phyloP scores from a whole-genome alignment of 306 rosid species.

The Dryas octopetala region DNA sequence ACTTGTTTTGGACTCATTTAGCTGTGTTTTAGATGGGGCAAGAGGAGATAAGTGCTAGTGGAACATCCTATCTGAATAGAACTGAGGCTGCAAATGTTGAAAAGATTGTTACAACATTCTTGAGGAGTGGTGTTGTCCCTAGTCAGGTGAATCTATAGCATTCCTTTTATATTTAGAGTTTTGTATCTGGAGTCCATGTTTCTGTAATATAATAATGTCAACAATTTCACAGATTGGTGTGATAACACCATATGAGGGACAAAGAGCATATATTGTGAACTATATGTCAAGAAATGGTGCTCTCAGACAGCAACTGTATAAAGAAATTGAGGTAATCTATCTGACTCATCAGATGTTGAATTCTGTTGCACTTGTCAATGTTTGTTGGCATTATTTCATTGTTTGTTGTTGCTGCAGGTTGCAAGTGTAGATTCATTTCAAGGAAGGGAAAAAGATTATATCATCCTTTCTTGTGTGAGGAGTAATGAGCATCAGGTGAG shows the following conservation, averaged over 20 bases:
- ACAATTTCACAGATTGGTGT: slow-evolving; percentile 74
- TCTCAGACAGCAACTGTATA: slow-evolving; percentile 98
- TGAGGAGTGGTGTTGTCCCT: slow-evolving; percentile 96
- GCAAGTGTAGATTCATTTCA: slow-evolving; percentile 99
- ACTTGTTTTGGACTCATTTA: slow-evolving; percentile 6
- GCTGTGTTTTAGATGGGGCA: slow-evolving; percentile 87
- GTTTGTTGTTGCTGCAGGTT: slow-evolving; percentile 60
- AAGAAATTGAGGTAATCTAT: slow-evolving; percentile 85
- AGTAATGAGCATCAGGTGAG: slow-evolving; percentile 99
- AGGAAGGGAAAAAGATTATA: slow-evolving; percentile 99
- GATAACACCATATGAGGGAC: slow-evolving; percentile 98
- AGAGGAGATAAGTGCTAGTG: slow-evolving; percentile 99
- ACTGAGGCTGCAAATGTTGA: slow-evolving; percentile 99
- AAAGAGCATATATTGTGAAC: slow-evolving; percentile 96
- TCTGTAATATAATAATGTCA: slow-evolving; percentile 1
- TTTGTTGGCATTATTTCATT: not conserved
- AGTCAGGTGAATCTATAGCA: slow-evolving; percentile 61
- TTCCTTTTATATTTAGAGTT: slow-evolving; percentile 9
- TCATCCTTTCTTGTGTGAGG: slow-evolving; percentile 94
- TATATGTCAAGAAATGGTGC: slow-evolving; percentile 97
- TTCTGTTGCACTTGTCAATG: slow-evolving; percentile 1
- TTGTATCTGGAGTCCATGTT: not conserved
- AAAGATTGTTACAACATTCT: slow-evolving; percentile 96
- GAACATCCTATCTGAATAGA: slow-evolving; percentile 94
- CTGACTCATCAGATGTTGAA: not conserved